These are phyloP conservation scores for Lathyrus tuberosus DNA, from an alignment of 306 rosid species.

Conservation along the genomic window DNA sequence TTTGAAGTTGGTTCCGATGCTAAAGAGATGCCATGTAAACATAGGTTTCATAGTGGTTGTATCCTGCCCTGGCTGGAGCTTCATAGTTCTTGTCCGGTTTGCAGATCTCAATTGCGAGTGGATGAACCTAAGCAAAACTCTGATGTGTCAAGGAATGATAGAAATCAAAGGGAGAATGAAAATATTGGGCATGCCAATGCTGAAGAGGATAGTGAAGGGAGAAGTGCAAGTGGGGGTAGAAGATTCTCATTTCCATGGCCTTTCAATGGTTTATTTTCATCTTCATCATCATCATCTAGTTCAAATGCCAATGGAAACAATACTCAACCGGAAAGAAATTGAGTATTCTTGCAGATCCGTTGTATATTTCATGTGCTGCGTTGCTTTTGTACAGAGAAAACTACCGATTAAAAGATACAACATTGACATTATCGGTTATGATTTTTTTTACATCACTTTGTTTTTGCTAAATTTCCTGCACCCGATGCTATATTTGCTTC, in stretches of 20 bases:
- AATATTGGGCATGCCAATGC: conserved; percentile 34
- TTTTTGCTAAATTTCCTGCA: conserved; percentile 36
- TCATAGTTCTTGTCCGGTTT: conserved; percentile 86
- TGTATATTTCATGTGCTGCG: conserved; percentile 33
- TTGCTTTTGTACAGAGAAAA: conserved; percentile 51
- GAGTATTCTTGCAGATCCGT: conserved; percentile 31
- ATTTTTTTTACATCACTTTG: conserved; percentile 24
- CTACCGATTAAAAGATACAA: conserved; percentile 35
- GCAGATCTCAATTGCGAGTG: conserved; percentile 68
- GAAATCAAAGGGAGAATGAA: conserved; percentile 43
- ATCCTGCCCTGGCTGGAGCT: conserved; percentile 85
- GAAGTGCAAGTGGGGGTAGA: conserved; percentile 56
- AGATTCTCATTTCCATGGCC: conserved; percentile 83
- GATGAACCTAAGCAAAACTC: conserved; percentile 62
- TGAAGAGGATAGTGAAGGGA: conserved; percentile 47
- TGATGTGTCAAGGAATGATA: conserved; percentile 46
- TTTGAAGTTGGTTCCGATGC: conserved; percentile 68
- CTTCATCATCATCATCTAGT: conserved; percentile 47
- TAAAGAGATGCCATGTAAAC: conserved; percentile 86
- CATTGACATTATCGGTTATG: conserved; percentile 31
- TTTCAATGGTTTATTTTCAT: conserved; percentile 65
- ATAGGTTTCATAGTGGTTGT: conserved; percentile 68
- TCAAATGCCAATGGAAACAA: conserved; percentile 43
- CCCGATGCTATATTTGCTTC: conserved; percentile 35
- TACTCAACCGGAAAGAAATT: conserved; percentile 57